A percentile compares a stretch with the other conserved stretches of the same genome.
Conservation (phyloP, 2,329 filamentous ascomycete genomes). For the Exutisphaerella laricina region DNA sequence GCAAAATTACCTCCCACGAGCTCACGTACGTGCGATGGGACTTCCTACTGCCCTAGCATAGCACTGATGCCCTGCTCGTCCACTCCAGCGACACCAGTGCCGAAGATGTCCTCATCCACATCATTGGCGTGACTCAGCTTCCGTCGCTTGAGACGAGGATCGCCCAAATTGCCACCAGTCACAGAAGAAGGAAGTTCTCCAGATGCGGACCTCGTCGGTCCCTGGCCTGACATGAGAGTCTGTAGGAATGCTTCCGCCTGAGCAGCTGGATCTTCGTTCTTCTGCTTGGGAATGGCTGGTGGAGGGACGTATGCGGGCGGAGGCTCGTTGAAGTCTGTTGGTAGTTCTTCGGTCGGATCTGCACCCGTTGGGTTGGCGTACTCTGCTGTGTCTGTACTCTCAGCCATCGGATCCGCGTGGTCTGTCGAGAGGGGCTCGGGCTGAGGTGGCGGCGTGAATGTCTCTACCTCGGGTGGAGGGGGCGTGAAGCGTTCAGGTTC, state of each 20-base stretch:
- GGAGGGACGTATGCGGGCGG: conserved; percentile 28
- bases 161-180: conserved; percentile 16
- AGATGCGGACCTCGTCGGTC: conserved; percentile 24
- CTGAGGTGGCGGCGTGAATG: conserved; percentile 63
- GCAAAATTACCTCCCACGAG: too few relatives aligned
- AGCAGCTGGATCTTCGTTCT: conserved; percentile 9
- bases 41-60: conserved; percentile 23
- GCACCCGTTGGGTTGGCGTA: conserved; percentile 40
- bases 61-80: conserved; percentile 33
- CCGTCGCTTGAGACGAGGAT: conserved; percentile 34
- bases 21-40: too few relatives aligned
- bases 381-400: conserved; percentile 8
- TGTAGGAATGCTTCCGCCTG: conserved; percentile 26
- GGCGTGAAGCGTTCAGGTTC: conserved; percentile 48
- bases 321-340: conserved; percentile 26
- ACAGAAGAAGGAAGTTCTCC: conserved; percentile 17
- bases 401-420: conserved; percentile 10
- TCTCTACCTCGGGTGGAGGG: conserved; percentile 75
- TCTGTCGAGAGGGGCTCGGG: conserved; percentile 20
- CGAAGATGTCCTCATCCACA: conserved; percentile 31
- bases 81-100: conserved; percentile 24
- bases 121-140: conserved; percentile 31
- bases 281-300: conserved; percentile 12
- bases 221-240: conserved; percentile 22
- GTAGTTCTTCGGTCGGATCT: conserved; percentile 26